phyloP scores from a whole-genome alignment of 2,329 filamentous ascomycete species.

The Colletotrichum sp. region DNA sequence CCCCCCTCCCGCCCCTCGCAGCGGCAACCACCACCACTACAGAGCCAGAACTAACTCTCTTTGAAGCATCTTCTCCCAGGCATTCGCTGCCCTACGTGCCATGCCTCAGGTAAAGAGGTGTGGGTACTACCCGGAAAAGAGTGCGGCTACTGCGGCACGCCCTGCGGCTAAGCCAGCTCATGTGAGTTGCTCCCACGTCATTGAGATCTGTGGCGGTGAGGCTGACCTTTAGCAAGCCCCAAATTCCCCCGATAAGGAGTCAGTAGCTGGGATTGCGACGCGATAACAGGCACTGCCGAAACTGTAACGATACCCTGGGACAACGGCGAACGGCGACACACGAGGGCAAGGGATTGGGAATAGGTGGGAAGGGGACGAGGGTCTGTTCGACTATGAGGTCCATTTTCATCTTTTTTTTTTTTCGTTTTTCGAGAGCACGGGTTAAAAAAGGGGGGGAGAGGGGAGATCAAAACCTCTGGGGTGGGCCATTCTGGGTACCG shows the following conservation, averaged over 20 bases:
- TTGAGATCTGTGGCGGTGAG: slow-evolving; percentile 3
- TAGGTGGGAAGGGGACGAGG: neutral
- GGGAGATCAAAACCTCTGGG: slow-evolving; percentile 1
- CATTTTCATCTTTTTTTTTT: slow-evolving; percentile 7
- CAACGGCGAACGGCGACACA: slow-evolving; percentile 17
- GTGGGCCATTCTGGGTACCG: slow-evolving; percentile 19
- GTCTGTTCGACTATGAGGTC: slow-evolving; percentile 13
- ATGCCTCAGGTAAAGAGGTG: slow-evolving; percentile 52
- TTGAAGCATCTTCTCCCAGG: slow-evolving; percentile 47
- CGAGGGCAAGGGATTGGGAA: neutral
- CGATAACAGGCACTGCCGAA: neutral
- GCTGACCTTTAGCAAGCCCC: slow-evolving; percentile 1
- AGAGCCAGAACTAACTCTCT: neutral
- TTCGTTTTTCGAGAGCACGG: slow-evolving; percentile 1
- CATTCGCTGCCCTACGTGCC: slow-evolving; percentile 58
- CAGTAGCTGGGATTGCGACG: slow-evolving; percentile 1
- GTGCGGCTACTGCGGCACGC: slow-evolving; percentile 57
- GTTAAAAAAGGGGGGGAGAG: neutral
- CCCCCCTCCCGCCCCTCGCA: neutral
- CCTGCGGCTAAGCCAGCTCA: slow-evolving; percentile 33
- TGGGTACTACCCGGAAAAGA: slow-evolving; percentile 61
- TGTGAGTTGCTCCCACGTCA: slow-evolving; percentile 10
- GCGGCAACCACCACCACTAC: neutral
- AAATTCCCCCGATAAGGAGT: neutral
- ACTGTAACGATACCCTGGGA: slow-evolving; percentile 21